phyloP scores from a whole-genome alignment of 140 eudicot species.

The Senecio squalidus region DNA sequence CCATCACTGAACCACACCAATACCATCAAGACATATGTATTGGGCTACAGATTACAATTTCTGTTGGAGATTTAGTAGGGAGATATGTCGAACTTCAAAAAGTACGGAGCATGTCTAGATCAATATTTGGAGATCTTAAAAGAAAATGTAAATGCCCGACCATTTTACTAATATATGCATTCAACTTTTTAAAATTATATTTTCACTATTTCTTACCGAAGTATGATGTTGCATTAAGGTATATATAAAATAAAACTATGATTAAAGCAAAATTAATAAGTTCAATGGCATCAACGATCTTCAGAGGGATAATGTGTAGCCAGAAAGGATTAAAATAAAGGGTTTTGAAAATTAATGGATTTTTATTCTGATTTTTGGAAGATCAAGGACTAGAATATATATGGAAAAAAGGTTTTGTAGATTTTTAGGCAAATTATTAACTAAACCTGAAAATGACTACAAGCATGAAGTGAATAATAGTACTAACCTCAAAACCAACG shows the following conservation, averaged over 20 bases:
- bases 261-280: neutral
- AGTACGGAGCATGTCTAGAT: neutral
- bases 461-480: neutral
- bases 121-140: neutral
- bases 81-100: too few species aligned
- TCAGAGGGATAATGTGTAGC: neutral
- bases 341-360: neutral
- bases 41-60: neutral
- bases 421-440: neutral
- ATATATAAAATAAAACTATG: neutral
- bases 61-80: too few species aligned
- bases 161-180: neutral
- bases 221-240: too few species aligned
- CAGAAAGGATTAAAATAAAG: neutral
- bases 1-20: too few species aligned
- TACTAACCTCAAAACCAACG: constrained; percentile 85
- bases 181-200: too few species aligned
- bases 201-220: too few species aligned
- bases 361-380: neutral
- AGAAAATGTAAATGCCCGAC: neutral
- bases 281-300: neutral
- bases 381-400: neutral
- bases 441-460: neutral
- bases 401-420: neutral
- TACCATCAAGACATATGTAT: too few species aligned